Base-by-base conservation (phyloP, 805 yeast species). In the Monosporozyma aerobia region DNA sequence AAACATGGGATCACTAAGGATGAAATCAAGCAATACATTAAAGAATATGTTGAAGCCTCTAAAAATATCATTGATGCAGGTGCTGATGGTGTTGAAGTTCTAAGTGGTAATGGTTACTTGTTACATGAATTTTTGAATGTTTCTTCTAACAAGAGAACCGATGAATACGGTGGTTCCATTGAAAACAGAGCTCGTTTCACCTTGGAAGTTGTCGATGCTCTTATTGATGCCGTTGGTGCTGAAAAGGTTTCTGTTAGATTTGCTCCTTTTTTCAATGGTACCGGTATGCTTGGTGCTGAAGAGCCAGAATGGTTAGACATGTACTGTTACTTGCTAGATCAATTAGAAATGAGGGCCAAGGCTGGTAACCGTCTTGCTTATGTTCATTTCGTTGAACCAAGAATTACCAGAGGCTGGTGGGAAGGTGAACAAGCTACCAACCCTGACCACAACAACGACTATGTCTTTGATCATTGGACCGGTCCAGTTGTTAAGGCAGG, bases 101-200 rank as follows among this genome's bases (percentile, higher is more conserved):
- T 27, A 5, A 27, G 29, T 27, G 29, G 29, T 27, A 27, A 27
- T 7, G 29, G 29, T 27, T 27, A 27, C 7, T 27, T 27, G 2
- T 27, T 27, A 7, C 29, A 27, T 27, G 29, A 27, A 27, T 27
- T 27, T 59, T 62, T 82, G 57, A 77, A 79, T 45, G 70, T 73
- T 10, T 57, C 67, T 10, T 68, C 73, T 48, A 75, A 75, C 63
- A 65, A 77, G 49, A 65, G 76, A 67, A 73, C 74, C 4, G 83
- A 79, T 62, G 71, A 76, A 57, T 79, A 78, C 56, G 83, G 83
- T 54, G 83, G 82, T 4, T 68, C 74, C 7, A 73, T 77, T 57
- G 79, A 75, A 59, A 73, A 78, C 57, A 71, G 80, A 61, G 71
- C 75, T 14, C 68, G 77, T 54, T 70, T 76, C 51, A 57, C 70